phyloP scores from a whole-genome alignment of 208 protist genomes.

The Trypanosoma lewisi region DNA sequence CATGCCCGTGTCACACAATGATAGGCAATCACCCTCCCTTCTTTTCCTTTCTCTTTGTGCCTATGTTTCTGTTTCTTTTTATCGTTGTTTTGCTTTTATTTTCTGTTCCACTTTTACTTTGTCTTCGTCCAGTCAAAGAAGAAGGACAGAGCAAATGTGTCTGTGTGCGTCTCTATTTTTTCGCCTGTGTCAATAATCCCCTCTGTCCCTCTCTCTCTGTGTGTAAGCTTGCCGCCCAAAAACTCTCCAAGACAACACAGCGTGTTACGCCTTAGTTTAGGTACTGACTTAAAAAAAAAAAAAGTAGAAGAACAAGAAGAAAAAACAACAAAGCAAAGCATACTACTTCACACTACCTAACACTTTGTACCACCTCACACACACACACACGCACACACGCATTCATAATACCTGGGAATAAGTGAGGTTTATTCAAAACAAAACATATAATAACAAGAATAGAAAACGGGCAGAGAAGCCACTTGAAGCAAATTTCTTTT shows the following conservation, averaged over 20 bases:
- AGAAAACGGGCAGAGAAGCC: too few relatives aligned
- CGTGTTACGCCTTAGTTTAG: background rate
- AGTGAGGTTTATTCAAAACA: too few relatives aligned
- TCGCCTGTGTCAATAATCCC: too few relatives aligned
- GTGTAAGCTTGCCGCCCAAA: background rate
- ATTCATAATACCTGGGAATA: too few relatives aligned
- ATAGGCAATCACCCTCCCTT: background rate
- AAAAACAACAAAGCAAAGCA: background rate
- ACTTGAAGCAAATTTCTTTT: too few relatives aligned
- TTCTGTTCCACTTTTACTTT: background rate
- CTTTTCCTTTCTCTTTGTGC: too few relatives aligned
- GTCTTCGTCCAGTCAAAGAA: background rate
- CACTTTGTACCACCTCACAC: too few relatives aligned
- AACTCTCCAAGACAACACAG: background rate
- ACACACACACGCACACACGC: too few relatives aligned
- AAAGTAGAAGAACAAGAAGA: slow-evolving; percentile 6
- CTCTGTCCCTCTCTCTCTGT: too few relatives aligned
- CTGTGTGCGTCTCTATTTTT: background rate
- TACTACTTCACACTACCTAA: too few relatives aligned
- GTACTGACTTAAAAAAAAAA: background rate
- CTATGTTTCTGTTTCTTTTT: background rate
- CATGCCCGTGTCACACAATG: background rate
- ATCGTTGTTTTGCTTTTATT: background rate
- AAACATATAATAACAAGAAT: too few relatives aligned
- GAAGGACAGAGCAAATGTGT: background rate